phyloP scores from a whole-genome alignment of 2,329 filamentous ascomycete species.

The Thermoascus crustaceus region DNA sequence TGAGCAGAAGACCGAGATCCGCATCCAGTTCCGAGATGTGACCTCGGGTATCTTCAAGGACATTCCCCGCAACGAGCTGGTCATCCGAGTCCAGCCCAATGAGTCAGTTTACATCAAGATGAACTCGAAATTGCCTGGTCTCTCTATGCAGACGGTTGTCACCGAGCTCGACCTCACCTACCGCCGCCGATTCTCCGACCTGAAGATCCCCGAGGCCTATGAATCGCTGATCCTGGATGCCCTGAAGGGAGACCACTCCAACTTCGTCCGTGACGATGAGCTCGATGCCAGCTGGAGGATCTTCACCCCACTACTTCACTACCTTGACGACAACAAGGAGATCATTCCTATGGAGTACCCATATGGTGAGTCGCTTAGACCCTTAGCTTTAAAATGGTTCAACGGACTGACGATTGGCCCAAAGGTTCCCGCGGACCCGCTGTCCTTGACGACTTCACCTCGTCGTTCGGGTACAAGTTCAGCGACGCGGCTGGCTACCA shows the following conservation, averaged over 20 bases:
- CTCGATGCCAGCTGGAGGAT: constrained; percentile 97
- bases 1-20: constrained; percentile 98
- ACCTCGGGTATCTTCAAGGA: constrained; percentile 99
- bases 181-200: constrained; percentile 93
- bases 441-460: constrained; percentile 95
- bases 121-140: constrained; percentile 97
- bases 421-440: constrained; percentile 90
- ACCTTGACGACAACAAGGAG: constrained; percentile 98
- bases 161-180: constrained; percentile 98
- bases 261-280: constrained; percentile 96
- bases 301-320: constrained; percentile 94
- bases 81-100: constrained; percentile 98
- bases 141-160: constrained; percentile 99
- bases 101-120: constrained; percentile 99
- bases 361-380: constrained; percentile 63
- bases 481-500: constrained; percentile 93
- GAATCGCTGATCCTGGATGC: constrained; percentile 96
- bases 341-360: constrained; percentile 99
- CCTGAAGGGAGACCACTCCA: constrained; percentile 97
- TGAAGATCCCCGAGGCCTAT: constrained; percentile 99
- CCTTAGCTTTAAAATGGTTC: background rate
- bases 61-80: constrained; percentile 96
- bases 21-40: constrained; percentile 99
- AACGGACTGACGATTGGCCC: constrained; percentile 6
- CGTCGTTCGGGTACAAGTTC: constrained; percentile 98